phyloP scores from a whole-genome alignment of 176 grass and related monocot genomes.

The Saccharum spontaneum region DNA sequence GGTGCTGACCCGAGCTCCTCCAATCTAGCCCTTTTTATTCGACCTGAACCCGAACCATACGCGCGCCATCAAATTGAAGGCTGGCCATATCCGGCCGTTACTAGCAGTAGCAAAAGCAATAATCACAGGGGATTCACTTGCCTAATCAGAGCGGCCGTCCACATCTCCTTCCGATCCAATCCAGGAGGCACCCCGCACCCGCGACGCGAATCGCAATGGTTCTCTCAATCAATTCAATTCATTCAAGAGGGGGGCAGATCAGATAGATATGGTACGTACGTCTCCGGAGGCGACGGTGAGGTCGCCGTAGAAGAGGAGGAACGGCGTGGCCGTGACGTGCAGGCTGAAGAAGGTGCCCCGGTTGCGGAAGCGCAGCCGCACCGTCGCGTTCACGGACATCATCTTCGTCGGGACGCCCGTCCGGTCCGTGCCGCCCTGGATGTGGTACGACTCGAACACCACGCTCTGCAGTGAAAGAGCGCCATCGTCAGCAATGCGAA shows the following conservation, averaged over 20 bases:
- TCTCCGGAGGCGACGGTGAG: constrained; percentile 82
- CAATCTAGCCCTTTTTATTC: no score
- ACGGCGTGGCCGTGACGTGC: constrained; percentile 80
- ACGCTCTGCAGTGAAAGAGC: constrained; percentile 51
- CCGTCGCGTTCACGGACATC: constrained; percentile 89
- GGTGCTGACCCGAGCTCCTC: no score
- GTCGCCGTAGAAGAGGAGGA: constrained; percentile 75
- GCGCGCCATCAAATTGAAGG: constrained; percentile 11
- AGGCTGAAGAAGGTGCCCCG: constrained; percentile 94
- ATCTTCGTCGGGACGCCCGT: constrained; percentile 97
- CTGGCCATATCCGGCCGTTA: background rate
- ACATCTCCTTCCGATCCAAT: background rate
- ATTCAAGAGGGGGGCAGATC: background rate
- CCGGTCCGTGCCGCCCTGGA: constrained; percentile 93
- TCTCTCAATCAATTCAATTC: background rate
- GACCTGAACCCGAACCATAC: no score
- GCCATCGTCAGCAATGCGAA: background rate
- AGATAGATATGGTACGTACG: constrained; percentile 36
- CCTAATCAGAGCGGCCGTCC: constrained; percentile 17
- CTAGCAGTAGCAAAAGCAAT: background rate
- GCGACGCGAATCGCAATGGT: background rate
- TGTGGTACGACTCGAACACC: constrained; percentile 90
- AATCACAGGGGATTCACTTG: background rate
- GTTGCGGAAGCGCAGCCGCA: constrained; percentile 85
- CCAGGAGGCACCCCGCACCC: no score